Percentiles rank a stretch among this genome's conserved stretches.
Conservation (phyloP, 805 yeast species). For the Groenewaldozyma tartarivorans region DNA sequence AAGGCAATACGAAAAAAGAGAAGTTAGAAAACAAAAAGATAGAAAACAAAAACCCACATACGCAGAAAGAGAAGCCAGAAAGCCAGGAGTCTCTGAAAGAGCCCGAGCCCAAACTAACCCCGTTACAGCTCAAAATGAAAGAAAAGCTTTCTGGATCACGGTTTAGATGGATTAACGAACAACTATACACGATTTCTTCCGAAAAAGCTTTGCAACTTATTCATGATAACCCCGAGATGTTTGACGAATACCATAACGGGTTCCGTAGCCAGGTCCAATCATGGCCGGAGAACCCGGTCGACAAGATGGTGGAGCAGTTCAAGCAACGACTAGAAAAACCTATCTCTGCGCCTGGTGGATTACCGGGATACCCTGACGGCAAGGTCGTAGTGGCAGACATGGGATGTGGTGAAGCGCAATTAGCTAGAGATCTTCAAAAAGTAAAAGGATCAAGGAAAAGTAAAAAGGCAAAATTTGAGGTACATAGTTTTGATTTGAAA, state of each 20-base stretch:
- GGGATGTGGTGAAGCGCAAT: constrained; percentile 98
- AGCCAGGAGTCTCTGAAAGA: background rate
- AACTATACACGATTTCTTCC: constrained; percentile 80
- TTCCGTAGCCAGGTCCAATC: constrained; percentile 89
- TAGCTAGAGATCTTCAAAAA: constrained; percentile 53
- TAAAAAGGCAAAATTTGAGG: constrained; percentile 37
- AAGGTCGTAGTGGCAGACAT: constrained; percentile 85
- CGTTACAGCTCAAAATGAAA: constrained; percentile 82
- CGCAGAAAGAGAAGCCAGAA: background rate
- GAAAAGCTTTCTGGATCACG: constrained; percentile 89
- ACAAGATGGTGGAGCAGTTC: constrained; percentile 69
- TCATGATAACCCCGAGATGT: constrained; percentile 72
- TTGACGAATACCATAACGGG: constrained; percentile 92
- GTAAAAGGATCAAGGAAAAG: constrained; percentile 26
- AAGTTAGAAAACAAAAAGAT: background rate
- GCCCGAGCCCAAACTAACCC: constrained; percentile 15
- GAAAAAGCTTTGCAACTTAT: constrained; percentile 66
- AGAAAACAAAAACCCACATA: background rate
- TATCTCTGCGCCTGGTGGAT: constrained; percentile 93
- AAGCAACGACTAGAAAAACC: constrained; percentile 40
- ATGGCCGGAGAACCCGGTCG: constrained; percentile 99
- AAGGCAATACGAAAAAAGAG: constrained; percentile 10
- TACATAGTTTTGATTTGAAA: constrained; percentile 86
- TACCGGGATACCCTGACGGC: constrained; percentile 46
- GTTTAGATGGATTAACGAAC: constrained; percentile 97